These are phyloP conservation scores for Monosporascus sp. DNA, from an alignment of 2,329 filamentous ascomycete genomes.

Conservation along the genomic window DNA sequence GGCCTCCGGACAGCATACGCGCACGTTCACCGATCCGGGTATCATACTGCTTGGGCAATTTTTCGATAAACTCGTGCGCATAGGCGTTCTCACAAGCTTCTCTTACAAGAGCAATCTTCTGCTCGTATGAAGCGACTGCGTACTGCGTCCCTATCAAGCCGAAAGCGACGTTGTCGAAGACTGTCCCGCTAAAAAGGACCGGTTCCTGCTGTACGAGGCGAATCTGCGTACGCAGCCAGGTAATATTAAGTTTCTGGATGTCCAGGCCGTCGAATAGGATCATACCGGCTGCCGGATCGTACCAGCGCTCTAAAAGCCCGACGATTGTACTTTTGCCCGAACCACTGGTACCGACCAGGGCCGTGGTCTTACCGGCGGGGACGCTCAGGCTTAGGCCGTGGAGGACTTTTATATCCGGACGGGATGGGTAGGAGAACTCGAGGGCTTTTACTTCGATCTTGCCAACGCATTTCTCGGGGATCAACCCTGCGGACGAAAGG, in stretches of 20 bases:
- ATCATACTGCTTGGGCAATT: constrained; percentile 75
- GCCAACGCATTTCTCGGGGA: constrained; percentile 24
- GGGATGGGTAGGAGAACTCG: constrained; percentile 40
- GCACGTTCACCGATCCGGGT: constrained; percentile 82
- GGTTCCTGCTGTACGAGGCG: constrained; percentile 87
- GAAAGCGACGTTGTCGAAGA: constrained; percentile 78
- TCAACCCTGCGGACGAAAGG: constrained; percentile 25
- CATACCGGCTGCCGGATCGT: constrained; percentile 74
- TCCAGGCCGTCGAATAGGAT: constrained; percentile 76
- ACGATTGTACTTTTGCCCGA: constrained; percentile 62
- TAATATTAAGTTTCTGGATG: constrained; percentile 71
- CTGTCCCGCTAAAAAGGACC: constrained; percentile 78
- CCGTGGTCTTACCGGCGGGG: constrained; percentile 40
- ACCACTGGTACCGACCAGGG: constrained; percentile 25
- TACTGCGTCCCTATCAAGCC: constrained; percentile 42
- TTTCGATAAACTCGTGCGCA: constrained; percentile 82
- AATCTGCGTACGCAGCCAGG: constrained; percentile 84
- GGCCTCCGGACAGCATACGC: constrained; percentile 74
- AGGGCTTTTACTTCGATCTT: constrained; percentile 36
- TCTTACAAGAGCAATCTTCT: constrained; percentile 62
- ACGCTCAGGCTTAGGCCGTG: constrained; percentile 36
- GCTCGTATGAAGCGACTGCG: constrained; percentile 60
- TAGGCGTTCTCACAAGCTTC: constrained; percentile 82
- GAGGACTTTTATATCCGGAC: constrained; percentile 37
- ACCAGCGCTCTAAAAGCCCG: constrained; percentile 84